Evolutionary conservation across 2,329 filamentous ascomycete species (phyloP), one percentile per base, ranked within the genome.

Genomic region (Penicillium fuscoglaucum): DNA sequence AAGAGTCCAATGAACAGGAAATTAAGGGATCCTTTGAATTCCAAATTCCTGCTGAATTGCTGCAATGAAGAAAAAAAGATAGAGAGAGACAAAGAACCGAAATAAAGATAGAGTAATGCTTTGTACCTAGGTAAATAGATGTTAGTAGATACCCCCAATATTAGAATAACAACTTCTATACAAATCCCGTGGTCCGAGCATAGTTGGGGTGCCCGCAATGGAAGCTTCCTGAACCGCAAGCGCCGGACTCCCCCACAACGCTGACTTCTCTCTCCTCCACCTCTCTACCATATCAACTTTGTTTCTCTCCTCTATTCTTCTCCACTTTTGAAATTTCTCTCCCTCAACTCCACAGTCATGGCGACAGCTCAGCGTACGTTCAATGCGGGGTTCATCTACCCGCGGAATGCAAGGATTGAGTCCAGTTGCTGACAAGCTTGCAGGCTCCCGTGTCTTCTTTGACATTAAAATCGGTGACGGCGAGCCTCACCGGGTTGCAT

Each of bases 391-490:
- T 64, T 57, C 40, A 56, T 58, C 59, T 54, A 40, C 52, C 60
- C 61, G 57, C 61, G 50, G 55, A 52, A 46, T 46, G 52, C 45
- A 61, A 44, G 52, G 52, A 50, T 54, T 31, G n/a, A 21, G 47
- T 50, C 39, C 31, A 58, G 48, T 51, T 49, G 43, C 58, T 59
- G 50, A 62, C 43, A 50, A 35, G 24, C 31, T n/a, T 47, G 21
- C 37, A 57, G 55, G 55, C 39, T 86, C 86, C 73, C 88, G 90
- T 68, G 93, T 96, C 79, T 99, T 89, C 82, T 97, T 99, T 76
- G 93, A 98, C 80, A 88, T 99, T 74, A 82, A 87, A 61, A 89
- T 98, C 72, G 92, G 90, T 72, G 84, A 85, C 59, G 84, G 86
- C 69, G 80, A 85, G 44, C 84, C 86, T 60, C 93, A 92, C 61